phyloP scores from a whole-genome alignment of 257 asterid genomes.

The Rehmannia glutinosa region DNA sequence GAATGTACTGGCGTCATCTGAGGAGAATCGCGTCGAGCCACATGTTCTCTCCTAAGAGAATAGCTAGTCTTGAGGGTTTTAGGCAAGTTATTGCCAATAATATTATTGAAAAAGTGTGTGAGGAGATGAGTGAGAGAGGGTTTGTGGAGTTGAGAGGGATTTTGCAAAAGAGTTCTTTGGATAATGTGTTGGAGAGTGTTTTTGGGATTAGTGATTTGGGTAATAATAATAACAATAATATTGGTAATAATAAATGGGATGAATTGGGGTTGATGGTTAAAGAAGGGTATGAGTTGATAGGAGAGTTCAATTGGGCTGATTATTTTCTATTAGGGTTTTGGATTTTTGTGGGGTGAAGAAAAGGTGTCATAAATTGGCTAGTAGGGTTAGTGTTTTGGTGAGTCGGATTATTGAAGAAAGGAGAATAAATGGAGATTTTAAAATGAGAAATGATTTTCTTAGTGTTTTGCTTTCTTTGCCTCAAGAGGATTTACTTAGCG shows the following conservation, averaged over 20 bases:
- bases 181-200: slow-evolving; percentile 54
- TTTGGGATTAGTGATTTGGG: slow-evolving; percentile 54
- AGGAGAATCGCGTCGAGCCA: slow-evolving; percentile 42
- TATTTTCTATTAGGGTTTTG: slow-evolving; percentile 44
- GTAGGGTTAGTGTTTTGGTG: slow-evolving; percentile 38
- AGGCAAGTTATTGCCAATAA: slow-evolving; percentile 32
- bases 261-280: slow-evolving; percentile 53
- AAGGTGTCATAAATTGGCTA: slow-evolving; percentile 49
- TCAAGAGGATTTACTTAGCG: slow-evolving; percentile 47
- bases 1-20: slow-evolving; percentile 49
- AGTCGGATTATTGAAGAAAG: slow-evolving; percentile 38
- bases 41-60: slow-evolving; percentile 60
- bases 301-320: slow-evolving; percentile 69
- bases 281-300: slow-evolving; percentile 61
- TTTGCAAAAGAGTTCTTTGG: slow-evolving; percentile 40
- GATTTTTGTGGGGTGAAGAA: slow-evolving; percentile 60
- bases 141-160: slow-evolving; percentile 43
- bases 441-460: slow-evolving; percentile 45
- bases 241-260: slow-evolving; percentile 19
- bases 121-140: slow-evolving; percentile 35
- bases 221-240: no score
- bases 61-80: slow-evolving; percentile 34
- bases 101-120: slow-evolving; percentile 25
- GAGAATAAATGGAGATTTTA: slow-evolving; percentile 29
- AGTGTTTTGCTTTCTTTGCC: slow-evolving; percentile 60